Conservation (phyloP, 768 basidiomycete genomes). For the Suillus subaureus region DNA sequence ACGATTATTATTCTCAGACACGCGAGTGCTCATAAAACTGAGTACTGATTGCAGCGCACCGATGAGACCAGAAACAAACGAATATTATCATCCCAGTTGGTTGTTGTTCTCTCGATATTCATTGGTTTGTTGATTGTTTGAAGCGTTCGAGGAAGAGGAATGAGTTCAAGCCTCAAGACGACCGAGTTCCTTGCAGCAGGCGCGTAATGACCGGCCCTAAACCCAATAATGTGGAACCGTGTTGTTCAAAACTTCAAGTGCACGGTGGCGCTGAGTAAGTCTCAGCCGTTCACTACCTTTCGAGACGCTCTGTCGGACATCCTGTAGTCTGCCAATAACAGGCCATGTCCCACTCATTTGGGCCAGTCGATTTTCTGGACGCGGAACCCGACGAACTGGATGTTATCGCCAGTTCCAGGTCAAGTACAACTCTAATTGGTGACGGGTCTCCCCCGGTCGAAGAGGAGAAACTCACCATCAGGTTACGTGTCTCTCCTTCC, state of each 20-base stretch:
- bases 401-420: slow-evolving; percentile 25
- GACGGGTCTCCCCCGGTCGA: slow-evolving; percentile 27
- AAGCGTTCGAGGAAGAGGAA: not conserved
- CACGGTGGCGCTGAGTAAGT: not conserved
- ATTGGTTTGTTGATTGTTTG: not conserved
- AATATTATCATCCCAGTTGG: not conserved
- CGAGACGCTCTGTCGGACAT: not conserved
- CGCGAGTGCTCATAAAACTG: not conserved
- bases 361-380: not conserved
- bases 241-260: slow-evolving; percentile 9
- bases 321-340: not conserved
- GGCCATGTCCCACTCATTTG: not conserved
- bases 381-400: slow-evolving; percentile 30
- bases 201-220: slow-evolving; percentile 8
- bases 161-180: not conserved
- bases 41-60: not conserved
- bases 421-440: slow-evolving; percentile 31
- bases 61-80: not conserved
- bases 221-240: slow-evolving; percentile 1
- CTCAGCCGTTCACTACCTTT: not conserved
- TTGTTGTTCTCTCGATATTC: not conserved
- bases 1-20: not conserved
- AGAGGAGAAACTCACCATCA: slow-evolving; percentile 8
- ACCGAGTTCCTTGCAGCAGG: not conserved
- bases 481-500: slow-evolving; percentile 16